Base-by-base conservation (phyloP, 257 asterid genomes). In the Solanum raphanifolium region DNA sequence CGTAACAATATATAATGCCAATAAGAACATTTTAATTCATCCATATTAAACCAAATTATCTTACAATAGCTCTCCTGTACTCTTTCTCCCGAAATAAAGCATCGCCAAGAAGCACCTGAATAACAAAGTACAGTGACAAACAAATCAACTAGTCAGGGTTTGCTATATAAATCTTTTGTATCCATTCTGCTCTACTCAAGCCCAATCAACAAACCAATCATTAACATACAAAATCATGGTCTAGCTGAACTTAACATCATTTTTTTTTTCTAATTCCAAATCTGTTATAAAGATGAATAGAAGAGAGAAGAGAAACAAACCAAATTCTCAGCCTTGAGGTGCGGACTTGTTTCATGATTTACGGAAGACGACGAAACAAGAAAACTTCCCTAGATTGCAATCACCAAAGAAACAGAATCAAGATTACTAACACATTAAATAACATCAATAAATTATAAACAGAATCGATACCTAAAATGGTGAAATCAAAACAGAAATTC, bases 291-390 rank as follows among this genome's bases (percentile, higher is more conserved):
- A 74, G 83, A 74, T 74, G 20, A 74, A 55, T 34, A 38, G 32
- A 8, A 23, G 39, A 83, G 75, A 55, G 62, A 86, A n/a, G 43
- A 87, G 83, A 89, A 68, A 87, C 91, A 4, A 83, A 96, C 99
- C 99, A 94, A 91, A 91, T 90, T 97, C 85, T 97, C 99, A 9
- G 99, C 98, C 91, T 91, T 96, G 83, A 95, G 91, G 87, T 94
- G 99, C 20, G 96, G 98, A 79, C 93, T 92, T 68, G 94, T 91
- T 87, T 97, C 99, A 55, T 94, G 86, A 92, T 92, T 95, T 71
- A 89, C 87, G 27, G 97, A 91, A 73, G 94, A 87, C 4, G 98
- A 97, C 2, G 99, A 93, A 87, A 95, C 95, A 89, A 98, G 98
- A 93, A 97, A 97, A 86, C 94, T 93, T 21, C 99, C 99, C 99